Conservation (phyloP, 768 basidiomycete species). For the Arthromyces matolae region DNA sequence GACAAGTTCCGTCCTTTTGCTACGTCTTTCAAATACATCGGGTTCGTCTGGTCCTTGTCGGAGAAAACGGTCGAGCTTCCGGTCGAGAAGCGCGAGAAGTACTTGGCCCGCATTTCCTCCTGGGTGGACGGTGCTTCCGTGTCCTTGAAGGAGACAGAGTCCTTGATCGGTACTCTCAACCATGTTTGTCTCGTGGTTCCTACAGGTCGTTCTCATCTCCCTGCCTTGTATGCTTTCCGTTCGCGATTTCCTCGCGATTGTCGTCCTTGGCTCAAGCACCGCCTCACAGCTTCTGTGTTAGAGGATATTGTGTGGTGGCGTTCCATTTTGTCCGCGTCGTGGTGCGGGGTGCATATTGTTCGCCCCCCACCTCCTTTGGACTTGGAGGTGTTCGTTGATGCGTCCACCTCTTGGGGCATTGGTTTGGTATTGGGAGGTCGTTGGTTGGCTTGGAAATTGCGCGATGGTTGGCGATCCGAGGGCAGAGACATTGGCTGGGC, state of each 20-base stretch:
- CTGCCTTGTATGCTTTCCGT: conserved; percentile 26
- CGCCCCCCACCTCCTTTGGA: neutral
- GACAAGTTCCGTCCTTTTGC: neutral
- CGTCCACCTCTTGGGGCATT: conserved; percentile 4
- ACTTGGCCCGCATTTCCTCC: conserved; percentile 18
- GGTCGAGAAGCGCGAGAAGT: neutral
- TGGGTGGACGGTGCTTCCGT: conserved; percentile 15
- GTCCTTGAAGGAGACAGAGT: conserved; percentile 20
- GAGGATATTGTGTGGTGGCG: conserved; percentile 28
- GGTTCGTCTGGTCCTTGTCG: neutral
- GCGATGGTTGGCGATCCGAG: conserved; percentile 12
- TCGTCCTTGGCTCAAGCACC: conserved; percentile 12
- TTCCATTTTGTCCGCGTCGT: neutral
- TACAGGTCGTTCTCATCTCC: conserved; percentile 26
- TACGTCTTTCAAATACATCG: neutral
- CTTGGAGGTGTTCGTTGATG: neutral
- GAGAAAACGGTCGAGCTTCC: neutral
- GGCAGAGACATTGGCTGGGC: conserved; percentile 25
- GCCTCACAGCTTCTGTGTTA: conserved; percentile 11
- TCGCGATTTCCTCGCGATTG: conserved; percentile 18
- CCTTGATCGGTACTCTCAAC: conserved; percentile 30
- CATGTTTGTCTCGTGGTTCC: conserved; percentile 32
- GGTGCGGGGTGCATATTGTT: neutral
- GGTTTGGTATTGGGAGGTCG: neutral
- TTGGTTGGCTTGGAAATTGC: conserved; percentile 4